A percentile compares a stretch with the other conserved stretches of the same genome.
These are phyloP conservation scores for Priceomyces haplophilus DNA, from an alignment of 805 yeast genomes.

Conservation along the genomic window DNA sequence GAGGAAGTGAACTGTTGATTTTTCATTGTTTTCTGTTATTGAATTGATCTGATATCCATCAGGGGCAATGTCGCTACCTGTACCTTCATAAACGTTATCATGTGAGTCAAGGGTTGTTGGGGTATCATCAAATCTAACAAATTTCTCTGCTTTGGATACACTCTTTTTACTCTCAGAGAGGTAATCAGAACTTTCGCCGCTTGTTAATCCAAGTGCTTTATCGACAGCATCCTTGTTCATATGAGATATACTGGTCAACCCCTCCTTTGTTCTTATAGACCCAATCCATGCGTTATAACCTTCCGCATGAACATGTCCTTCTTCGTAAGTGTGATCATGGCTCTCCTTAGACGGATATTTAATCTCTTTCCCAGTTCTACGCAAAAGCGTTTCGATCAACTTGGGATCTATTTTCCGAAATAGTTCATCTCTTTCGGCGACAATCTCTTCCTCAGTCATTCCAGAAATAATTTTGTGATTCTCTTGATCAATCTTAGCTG, in stretches of 20 bases:
- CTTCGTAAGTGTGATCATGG: conserved; percentile 16
- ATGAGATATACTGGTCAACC: conserved; percentile 28
- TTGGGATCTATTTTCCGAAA: conserved; percentile 66
- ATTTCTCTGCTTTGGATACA: conserved; percentile 6
- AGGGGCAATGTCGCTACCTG: conserved; percentile 44
- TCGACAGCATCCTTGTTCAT: conserved; percentile 36
- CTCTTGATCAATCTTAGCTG: conserved; percentile 74
- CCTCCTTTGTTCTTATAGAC: conserved; percentile 36
- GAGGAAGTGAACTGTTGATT: conserved; percentile 61
- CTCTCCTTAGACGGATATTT: conserved; percentile 7
- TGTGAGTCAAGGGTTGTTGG: conserved; percentile 24
- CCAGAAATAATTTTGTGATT: conserved; percentile 58
- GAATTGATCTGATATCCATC: conserved; percentile 38
- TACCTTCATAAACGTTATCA: conserved; percentile 48
- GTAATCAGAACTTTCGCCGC: conserved; percentile 9
- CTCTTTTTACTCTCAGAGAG: conserved; percentile 3
- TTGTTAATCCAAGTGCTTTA: conserved; percentile 32
- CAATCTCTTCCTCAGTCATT: conserved; percentile 67
- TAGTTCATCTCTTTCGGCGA: conserved; percentile 63
- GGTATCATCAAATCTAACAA: conserved; percentile 32
- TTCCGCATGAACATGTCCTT: conserved; percentile 36
- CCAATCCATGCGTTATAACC: conserved; percentile 43
- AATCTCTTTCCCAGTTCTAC: conserved; percentile 51
- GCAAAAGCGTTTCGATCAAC: conserved; percentile 55
- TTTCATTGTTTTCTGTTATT: conserved; percentile 39